phyloP scores from a whole-genome alignment of 805 yeast species.

The Helenozyma baotianmanensis region DNA sequence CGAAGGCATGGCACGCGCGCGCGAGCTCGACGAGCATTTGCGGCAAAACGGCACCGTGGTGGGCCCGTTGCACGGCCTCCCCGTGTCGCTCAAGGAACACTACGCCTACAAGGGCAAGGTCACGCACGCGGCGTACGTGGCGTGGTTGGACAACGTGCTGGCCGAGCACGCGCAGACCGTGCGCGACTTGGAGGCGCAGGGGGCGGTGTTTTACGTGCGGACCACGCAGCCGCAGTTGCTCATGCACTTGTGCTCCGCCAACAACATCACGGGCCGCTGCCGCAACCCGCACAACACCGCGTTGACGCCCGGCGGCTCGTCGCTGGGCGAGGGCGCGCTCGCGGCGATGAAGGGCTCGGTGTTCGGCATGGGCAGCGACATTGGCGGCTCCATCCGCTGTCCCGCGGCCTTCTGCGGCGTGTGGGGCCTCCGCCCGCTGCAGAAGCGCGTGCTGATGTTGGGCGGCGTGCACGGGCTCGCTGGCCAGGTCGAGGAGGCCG shows the following conservation, averaged over 20 bases:
- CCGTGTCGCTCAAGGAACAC: constrained; percentile 17
- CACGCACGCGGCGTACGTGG: constrained; percentile 14
- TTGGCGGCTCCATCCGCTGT: constrained; percentile 16
- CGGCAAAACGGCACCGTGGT: constrained; percentile 9
- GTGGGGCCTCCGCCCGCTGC: constrained; percentile 16
- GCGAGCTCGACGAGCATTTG: constrained; percentile 12
- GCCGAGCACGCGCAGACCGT: constrained; percentile 7
- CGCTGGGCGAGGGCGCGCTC: constrained; percentile 17
- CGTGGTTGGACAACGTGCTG: constrained; percentile 12
- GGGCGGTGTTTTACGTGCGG: constrained; percentile 16
- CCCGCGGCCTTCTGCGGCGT: constrained; percentile 18
- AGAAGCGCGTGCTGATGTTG: constrained; percentile 10
- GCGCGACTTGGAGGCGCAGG: constrained; percentile 10
- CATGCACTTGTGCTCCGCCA: constrained; percentile 16
- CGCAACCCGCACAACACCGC: constrained; percentile 16
- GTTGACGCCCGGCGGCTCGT: constrained; percentile 15
- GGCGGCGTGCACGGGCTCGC: constrained; percentile 6
- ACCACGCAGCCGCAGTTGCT: constrained; percentile 16
- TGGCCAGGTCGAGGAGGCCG: constrained; percentile 11
- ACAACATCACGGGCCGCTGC: constrained; percentile 15
- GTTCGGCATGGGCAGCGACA: constrained; percentile 16
- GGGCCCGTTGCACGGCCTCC: constrained; percentile 17
- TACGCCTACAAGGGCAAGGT: constrained; percentile 11
- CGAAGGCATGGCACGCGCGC: constrained; percentile 17
- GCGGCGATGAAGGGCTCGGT: constrained; percentile 17